Conservation (phyloP, 768 basidiomycete genomes). For the Mycena leptocephala region DNA sequence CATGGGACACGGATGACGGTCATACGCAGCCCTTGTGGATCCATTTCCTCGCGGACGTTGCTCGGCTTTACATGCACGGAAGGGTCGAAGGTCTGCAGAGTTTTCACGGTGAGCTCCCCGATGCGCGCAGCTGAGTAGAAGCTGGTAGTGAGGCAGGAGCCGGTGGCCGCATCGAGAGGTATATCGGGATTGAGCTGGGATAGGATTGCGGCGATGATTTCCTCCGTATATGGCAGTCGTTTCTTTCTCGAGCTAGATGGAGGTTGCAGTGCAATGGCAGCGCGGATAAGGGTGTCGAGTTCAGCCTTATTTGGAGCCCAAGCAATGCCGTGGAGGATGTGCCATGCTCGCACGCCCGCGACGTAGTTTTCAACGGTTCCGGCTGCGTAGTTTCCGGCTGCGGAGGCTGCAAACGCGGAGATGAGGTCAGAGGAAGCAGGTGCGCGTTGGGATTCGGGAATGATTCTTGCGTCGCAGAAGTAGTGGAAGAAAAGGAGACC, state of each 20-base stretch:
- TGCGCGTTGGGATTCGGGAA: not conserved
- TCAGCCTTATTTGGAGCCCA: not conserved
- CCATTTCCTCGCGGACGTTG: not conserved
- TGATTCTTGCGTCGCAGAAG: conserved; percentile 37
- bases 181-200: not conserved
- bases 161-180: not conserved
- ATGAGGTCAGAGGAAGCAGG: not conserved
- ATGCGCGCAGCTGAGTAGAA: not conserved
- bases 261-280: not conserved
- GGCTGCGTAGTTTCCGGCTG: too few species aligned
- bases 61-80: not conserved
- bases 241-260: not conserved
- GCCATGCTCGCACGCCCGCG: not conserved
- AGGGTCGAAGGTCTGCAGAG: not conserved
- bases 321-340: not conserved
- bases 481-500: conserved; percentile 45
- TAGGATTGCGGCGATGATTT: not conserved
- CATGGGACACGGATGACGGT: not conserved
- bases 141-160: not conserved
- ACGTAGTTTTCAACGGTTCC: not conserved
- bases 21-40: not conserved
- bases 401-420: not conserved
- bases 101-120: conserved; percentile 20
- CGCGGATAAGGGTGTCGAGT: not conserved
- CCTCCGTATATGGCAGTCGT: not conserved